Conservation (phyloP, 306 rosid genomes). For the Abrus precatorius region DNA sequence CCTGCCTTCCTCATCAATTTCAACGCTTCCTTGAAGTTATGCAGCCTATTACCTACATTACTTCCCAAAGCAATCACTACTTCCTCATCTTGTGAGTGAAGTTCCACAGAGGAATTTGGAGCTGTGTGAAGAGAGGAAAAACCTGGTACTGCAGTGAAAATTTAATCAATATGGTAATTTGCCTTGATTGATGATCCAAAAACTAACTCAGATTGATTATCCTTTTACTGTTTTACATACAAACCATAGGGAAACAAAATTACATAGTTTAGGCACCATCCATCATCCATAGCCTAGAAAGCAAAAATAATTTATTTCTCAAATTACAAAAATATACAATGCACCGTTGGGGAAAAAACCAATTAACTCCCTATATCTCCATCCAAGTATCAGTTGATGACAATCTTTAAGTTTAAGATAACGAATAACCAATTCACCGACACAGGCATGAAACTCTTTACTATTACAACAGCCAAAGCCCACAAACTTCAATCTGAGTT, state of each 20-base stretch:
- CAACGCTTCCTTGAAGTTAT: conserved; percentile 84
- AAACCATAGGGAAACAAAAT: background rate
- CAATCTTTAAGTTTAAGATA: conserved; percentile 25
- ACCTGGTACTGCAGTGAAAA: conserved; percentile 58
- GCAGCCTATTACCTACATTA: conserved; percentile 84
- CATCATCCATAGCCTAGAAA: background rate
- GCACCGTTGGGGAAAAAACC: conserved; percentile 3
- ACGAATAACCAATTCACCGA: conserved; percentile 15
- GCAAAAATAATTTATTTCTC: background rate
- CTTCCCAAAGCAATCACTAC: conserved; percentile 95
- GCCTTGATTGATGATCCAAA: background rate
- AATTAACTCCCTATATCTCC: background rate
- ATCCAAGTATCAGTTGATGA: conserved; percentile 1
- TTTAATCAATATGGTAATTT: conserved; percentile 37
- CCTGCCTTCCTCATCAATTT: conserved; percentile 75
- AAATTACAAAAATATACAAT: background rate
- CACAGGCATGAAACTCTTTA: background rate
- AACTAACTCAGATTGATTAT: too few species aligned
- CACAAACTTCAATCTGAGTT: background rate
- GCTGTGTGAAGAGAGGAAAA: conserved; percentile 59
- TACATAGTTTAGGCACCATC: conserved; percentile 7
- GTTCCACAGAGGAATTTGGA: conserved; percentile 57
- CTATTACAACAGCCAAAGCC: background rate
- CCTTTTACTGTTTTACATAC: background rate
- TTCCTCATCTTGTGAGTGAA: conserved; percentile 80